phyloP scores from a whole-genome alignment of 768 basidiomycete genomes.

The Boletus vinaceobasis region DNA sequence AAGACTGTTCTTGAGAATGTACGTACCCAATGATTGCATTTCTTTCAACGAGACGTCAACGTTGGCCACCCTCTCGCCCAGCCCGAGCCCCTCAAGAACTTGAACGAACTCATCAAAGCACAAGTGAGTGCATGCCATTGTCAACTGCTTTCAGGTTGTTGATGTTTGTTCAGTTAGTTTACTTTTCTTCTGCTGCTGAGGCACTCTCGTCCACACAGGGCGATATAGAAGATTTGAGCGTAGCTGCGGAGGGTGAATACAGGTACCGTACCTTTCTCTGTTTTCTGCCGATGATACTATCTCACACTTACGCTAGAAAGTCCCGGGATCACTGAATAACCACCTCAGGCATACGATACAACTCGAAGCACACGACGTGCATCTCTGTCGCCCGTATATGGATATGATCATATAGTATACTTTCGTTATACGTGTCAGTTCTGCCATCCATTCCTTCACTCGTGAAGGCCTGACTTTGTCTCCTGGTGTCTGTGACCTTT shows the following conservation, averaged over 20 bases:
- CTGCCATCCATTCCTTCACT: constrained; percentile 1
- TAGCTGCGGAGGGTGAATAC: constrained; percentile 94
- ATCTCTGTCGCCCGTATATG: constrained; percentile 7
- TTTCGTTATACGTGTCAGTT: constrained; percentile 1
- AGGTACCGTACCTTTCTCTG: constrained; percentile 44
- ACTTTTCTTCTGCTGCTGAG: constrained; percentile 75
- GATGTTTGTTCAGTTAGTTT: constrained; percentile 51
- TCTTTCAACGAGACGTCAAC: neutral
- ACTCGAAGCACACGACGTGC: neutral
- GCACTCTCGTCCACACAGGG: constrained; percentile 79
- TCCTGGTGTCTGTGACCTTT: constrained; percentile 6
- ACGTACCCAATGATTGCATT: constrained; percentile 26
- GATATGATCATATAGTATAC: constrained; percentile 13
- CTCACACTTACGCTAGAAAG: constrained; percentile 50
- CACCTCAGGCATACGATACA: neutral
- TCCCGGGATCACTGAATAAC: constrained; percentile 77
- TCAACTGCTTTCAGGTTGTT: neutral
- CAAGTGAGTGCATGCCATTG: constrained; percentile 46
- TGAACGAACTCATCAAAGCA: constrained; percentile 89
- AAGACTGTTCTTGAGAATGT: constrained; percentile 99
- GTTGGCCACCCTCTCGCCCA: constrained; percentile 28
- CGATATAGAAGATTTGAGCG: constrained; percentile 89
- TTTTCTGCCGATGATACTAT: neutral
- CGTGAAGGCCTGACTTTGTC: neutral
- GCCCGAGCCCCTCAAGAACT: constrained; percentile 95